Base-by-base conservation (phyloP, 345 rosid genomes). In the Punica granatum region DNA sequence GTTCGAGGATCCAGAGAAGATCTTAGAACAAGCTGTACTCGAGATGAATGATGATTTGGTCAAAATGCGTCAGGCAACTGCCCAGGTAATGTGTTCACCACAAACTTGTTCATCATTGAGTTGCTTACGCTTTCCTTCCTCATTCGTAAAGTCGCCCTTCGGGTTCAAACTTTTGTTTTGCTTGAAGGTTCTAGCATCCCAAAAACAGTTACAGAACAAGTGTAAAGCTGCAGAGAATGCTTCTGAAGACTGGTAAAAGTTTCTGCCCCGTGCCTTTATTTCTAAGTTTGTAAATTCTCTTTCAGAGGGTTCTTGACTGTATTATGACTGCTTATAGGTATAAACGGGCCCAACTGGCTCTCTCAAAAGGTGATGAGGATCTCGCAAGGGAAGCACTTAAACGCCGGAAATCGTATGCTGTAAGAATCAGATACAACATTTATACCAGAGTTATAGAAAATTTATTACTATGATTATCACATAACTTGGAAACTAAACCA, bases 1-100 rank as follows among this genome's bases (percentile, higher is more conserved):
- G 31, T 89, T 89, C 28, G 96, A 89, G 78, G 90, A 87, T 71
- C 96, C 92, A 0, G 92, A 87, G 80, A 89, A 89, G 76, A 85
- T 89, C 53, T 74, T 89, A 63, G 96, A 89, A 64, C 96, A 87
- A 74, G 76, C 90, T 33, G 89, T 89, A 4, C 80, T 82, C 68
- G 92, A 87, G 74, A 87, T 89, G 96, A 87, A 87, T 66, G 82
- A 74, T 70, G 92, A 89, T 81, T 79, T 87, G 77, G 78, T 74
- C 12, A 87, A 87, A 78, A 85, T 89, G 92, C 87, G 90, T 48
- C 90, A 89, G 74, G 92, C 96, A 60, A 85, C 96, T 68, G 96
- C 96, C 68, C 89, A 85, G 73, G 92, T 87, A 72, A 35, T 75
- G 35, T 51, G 30, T 14, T 67, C 25, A 41, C 31, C 15, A 30